Evolutionary conservation across 805 yeast species (phyloP).

Genomic region (Metschnikowia santaceciliae): DNA sequence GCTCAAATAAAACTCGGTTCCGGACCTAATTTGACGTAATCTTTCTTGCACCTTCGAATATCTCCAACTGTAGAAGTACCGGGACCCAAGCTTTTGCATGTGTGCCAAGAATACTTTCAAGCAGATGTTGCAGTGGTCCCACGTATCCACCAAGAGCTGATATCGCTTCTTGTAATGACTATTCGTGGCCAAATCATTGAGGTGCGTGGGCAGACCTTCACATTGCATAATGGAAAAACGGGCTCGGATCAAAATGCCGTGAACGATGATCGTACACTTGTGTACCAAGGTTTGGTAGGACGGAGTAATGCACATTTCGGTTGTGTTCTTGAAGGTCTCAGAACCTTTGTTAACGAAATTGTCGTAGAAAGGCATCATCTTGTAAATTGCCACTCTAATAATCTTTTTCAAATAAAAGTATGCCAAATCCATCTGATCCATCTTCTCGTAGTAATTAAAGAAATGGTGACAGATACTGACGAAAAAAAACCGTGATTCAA

Average conservation of each 20-base stretch:
- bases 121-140: constrained; percentile 12
- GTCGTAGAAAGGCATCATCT: constrained; percentile 20
- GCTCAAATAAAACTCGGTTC: constrained; percentile 14
- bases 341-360: constrained; percentile 10
- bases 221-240: constrained; percentile 13
- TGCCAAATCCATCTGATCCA: constrained; percentile 30
- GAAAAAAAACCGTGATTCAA: constrained; percentile 13
- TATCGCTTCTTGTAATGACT: constrained; percentile 10
- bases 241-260: constrained; percentile 11
- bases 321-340: constrained; percentile 8
- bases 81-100: constrained; percentile 12
- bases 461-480: constrained; percentile 14
- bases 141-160: constrained; percentile 12
- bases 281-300: constrained; percentile 16
- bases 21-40: constrained; percentile 10
- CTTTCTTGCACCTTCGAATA: constrained; percentile 15
- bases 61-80: constrained; percentile 20
- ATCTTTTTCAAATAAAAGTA: constrained; percentile 37
- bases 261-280: constrained; percentile 15
- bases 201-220: constrained; percentile 11
- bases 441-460: constrained; percentile 30
- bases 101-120: constrained; percentile 8
- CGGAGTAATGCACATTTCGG: constrained; percentile 17
- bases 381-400: constrained; percentile 20
- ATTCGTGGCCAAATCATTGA: constrained; percentile 3